Evolutionary conservation across 23 red algal species (phyloP), one percentile per base, ranked within the genome.

Genomic region (Gracilaria gracilis): DNA sequence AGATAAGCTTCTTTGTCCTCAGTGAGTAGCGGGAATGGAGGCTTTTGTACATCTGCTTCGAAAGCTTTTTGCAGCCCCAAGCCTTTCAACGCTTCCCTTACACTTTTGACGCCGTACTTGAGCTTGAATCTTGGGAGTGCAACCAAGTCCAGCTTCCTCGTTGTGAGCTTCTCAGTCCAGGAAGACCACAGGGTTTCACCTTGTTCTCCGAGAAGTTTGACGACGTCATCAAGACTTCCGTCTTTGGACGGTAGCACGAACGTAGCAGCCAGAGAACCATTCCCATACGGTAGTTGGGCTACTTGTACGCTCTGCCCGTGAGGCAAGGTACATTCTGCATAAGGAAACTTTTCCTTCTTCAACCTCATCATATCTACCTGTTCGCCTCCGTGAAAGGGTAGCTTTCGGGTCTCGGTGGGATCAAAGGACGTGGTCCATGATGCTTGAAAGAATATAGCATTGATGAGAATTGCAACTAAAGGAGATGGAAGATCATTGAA

Each of bases 371-470:
- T 81, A 17, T 38, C 8, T 39, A 81, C 77, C 27, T 21, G 48
- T 59, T 81, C 57, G 5, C 46, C 77, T 21, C 38, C 66, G n/a
- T 49, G 38, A 34, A 87, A 87, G n/a, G 40, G 33, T 5, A 51
- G 29, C 7, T 35, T 11, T n/a, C 29, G 48, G n/a, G 83, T 73
- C 11, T 54, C 32, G 19, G 58, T 24, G 4, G 65, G 65, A 37
- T 87, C 83, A 74, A 87, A 87, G 17, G 64, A 23, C 55, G 48
- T 87, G 21, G 62, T 87, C 83, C 83, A 87, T 4, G 83, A 49
- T 17, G 83, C 83, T 34, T 75, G 58, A 57, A 87, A 87, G 69
- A 75, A 87, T 34, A 87, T 61, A 20, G 83, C 83, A 87, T 87
- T 87, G 54, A 87, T 75, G 21, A 87, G 23, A 23, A 87, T 87